Conservation (phyloP, 2,329 filamentous ascomycete species). For the Nemania diffusa region DNA sequence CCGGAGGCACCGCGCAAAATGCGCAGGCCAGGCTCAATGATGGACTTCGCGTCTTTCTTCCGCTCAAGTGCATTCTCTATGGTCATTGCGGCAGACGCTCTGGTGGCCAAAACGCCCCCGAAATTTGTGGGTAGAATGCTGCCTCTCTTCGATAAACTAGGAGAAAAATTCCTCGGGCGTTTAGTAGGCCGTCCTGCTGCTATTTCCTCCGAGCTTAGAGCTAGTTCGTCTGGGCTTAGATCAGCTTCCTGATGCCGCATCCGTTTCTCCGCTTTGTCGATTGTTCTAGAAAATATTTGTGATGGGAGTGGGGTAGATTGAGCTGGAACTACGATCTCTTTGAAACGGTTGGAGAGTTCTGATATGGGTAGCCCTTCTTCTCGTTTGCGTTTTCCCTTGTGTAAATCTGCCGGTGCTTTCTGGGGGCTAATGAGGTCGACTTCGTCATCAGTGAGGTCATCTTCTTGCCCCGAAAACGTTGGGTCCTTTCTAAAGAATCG, state of each 20-base stretch:
- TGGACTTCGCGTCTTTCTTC: slow-evolving; percentile 16
- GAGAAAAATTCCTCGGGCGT: slow-evolving; percentile 28
- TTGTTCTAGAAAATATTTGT: slow-evolving; percentile 18
- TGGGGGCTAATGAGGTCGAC: slow-evolving; percentile 21
- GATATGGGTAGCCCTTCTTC: slow-evolving; percentile 4
- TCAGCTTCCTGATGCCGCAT: slow-evolving; percentile 1
- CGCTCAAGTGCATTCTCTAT: not conserved
- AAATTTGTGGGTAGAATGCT: slow-evolving; percentile 42
- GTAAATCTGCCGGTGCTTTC: not conserved
- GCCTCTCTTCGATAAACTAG: slow-evolving; percentile 42
- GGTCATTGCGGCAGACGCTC: not conserved
- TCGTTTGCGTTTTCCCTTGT: slow-evolving; percentile 1
- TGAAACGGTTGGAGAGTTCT: slow-evolving; percentile 10
- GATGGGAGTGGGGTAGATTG: not conserved
- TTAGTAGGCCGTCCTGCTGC: slow-evolving; percentile 28
- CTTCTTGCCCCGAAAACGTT: not conserved
- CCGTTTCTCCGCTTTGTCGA: slow-evolving; percentile 33
- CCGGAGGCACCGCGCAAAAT: slow-evolving; percentile 43
- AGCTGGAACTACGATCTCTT: not conserved
- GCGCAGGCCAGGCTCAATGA: slow-evolving; percentile 37
- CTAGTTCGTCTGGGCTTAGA: slow-evolving; percentile 42
- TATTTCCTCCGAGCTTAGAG: slow-evolving; percentile 34
- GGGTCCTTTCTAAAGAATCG: not conserved
- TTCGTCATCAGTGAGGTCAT: slow-evolving; percentile 29
- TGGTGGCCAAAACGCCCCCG: not conserved